phyloP scores from a whole-genome alignment of 208 protist genomes.

The Kentomonas sorsogonicus region DNA sequence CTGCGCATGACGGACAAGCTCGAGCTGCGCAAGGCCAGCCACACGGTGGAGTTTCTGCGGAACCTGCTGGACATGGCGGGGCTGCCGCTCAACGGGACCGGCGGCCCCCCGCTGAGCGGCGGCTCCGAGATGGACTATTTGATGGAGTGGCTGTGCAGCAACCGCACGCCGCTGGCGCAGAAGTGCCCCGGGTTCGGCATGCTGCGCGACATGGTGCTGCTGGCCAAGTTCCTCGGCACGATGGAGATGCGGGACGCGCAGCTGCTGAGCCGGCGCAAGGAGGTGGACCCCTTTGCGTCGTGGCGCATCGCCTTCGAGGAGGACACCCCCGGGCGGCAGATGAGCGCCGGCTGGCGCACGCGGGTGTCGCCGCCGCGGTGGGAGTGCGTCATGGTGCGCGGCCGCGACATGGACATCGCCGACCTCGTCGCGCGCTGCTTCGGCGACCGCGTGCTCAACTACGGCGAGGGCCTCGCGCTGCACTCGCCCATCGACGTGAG shows the following conservation, averaged over 20 bases:
- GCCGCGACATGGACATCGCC: conserved; percentile 72
- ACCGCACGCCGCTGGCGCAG: conserved; percentile 38
- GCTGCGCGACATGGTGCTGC: conserved; percentile 65
- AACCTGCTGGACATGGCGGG: conserved; percentile 46
- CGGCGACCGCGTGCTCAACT: conserved; percentile 64
- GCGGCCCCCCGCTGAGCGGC: conserved; percentile 17
- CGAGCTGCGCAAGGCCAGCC: conserved; percentile 59
- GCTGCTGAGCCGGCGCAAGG: conserved; percentile 53
- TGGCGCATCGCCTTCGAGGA: conserved; percentile 82
- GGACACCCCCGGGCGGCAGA: conserved; percentile 56
- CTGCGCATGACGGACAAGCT: conserved; percentile 71
- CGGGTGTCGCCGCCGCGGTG: conserved; percentile 35
- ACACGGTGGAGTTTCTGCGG: conserved; percentile 58
- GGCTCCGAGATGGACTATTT: conserved; percentile 71
- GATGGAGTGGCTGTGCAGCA: conserved; percentile 64
- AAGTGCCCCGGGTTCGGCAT: conserved; percentile 59
- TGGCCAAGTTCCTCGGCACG: conserved; percentile 71
- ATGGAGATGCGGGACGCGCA: conserved; percentile 79
- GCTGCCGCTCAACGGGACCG: conserved; percentile 44
- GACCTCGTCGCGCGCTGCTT: conserved; percentile 72
- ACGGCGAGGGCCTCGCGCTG: conserved; percentile 67
- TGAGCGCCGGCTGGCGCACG: conserved; percentile 73
- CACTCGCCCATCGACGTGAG: conserved; percentile 70
- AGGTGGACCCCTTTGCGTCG: conserved; percentile 44
- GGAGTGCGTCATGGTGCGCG: conserved; percentile 74